These are phyloP conservation scores for Ceratopteris richardii DNA, from an alignment of 75 land plant genomes.

Conservation along the genomic window DNA sequence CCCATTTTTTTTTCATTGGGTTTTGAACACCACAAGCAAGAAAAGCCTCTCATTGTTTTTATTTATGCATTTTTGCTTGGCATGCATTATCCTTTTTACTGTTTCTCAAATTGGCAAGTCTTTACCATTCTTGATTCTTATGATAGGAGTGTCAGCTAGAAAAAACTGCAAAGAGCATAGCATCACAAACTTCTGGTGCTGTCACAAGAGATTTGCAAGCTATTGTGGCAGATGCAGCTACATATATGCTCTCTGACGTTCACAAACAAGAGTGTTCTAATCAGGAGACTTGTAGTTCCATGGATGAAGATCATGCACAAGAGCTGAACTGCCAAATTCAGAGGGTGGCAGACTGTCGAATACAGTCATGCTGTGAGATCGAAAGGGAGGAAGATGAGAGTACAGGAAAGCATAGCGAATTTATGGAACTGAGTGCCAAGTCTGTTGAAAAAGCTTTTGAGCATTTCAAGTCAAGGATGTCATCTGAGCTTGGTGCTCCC, in stretches of 20 bases:
- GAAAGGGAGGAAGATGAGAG: background rate
- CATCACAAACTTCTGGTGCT: constrained; percentile 76
- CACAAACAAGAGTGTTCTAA: background rate
- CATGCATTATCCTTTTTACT: no score
- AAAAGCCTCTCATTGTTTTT: no score
- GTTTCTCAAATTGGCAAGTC: no score
- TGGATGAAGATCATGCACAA: background rate
- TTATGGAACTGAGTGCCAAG: constrained; percentile 28
- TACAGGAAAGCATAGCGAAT: no score
- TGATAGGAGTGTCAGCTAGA: constrained; percentile 1
- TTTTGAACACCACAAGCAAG: no score
- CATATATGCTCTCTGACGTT: constrained; percentile 33
- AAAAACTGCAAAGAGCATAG: constrained; percentile 19
- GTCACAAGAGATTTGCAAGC: constrained; percentile 69
- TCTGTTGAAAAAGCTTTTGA: constrained; percentile 59
- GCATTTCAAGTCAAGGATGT: constrained; percentile 63
- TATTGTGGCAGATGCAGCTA: constrained; percentile 75
- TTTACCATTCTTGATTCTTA: no score
- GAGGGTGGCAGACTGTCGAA: background rate
- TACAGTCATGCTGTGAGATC: no score
- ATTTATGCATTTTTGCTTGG: no score
- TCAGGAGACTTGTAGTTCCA: background rate
- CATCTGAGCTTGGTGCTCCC: constrained; percentile 85
- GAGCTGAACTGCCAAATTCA: no score
- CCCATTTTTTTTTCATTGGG: no score